These are phyloP conservation scores for Hylodesmum podocarpum DNA, from an alignment of 306 rosid species.

Conservation along the genomic window DNA sequence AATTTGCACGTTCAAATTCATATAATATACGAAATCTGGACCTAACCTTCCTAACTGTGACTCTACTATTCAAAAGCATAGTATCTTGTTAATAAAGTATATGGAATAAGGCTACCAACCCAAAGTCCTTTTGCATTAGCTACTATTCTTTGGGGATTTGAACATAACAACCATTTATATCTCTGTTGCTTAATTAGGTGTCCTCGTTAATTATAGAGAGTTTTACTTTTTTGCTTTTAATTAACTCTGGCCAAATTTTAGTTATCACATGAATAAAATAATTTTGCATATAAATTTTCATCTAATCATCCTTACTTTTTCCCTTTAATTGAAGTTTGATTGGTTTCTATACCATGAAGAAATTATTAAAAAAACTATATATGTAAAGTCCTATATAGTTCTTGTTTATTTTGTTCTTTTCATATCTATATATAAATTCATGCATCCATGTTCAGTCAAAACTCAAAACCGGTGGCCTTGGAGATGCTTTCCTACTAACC, in stretches of 20 bases:
- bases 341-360: neutral
- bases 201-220: neutral
- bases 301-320: neutral
- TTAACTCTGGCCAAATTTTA: neutral
- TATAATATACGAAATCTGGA: slow-evolving; percentile 11
- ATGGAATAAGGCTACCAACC: slow-evolving; percentile 22
- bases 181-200: neutral
- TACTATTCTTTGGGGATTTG: slow-evolving; percentile 16
- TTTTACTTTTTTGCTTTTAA: neutral
- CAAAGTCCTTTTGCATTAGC: neutral
- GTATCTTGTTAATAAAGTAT: slow-evolving; percentile 21
- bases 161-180: neutral
- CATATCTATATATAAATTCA: neutral
- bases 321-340: neutral
- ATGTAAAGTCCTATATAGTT: neutral
- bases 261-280: neutral
- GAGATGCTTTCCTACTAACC: slow-evolving; percentile 36
- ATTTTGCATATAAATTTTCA: neutral
- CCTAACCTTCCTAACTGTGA: slow-evolving; percentile 45
- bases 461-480: slow-evolving; percentile 50
- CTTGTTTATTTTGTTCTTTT: slow-evolving; percentile 15
- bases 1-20: slow-evolving; percentile 24
- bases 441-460: slow-evolving; percentile 41
- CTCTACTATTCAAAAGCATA: slow-evolving; percentile 26
- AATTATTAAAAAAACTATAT: neutral